Evolutionary conservation across 768 basidiomycete genomes (phyloP).

Genomic region (Lactifluus piperatus): DNA sequence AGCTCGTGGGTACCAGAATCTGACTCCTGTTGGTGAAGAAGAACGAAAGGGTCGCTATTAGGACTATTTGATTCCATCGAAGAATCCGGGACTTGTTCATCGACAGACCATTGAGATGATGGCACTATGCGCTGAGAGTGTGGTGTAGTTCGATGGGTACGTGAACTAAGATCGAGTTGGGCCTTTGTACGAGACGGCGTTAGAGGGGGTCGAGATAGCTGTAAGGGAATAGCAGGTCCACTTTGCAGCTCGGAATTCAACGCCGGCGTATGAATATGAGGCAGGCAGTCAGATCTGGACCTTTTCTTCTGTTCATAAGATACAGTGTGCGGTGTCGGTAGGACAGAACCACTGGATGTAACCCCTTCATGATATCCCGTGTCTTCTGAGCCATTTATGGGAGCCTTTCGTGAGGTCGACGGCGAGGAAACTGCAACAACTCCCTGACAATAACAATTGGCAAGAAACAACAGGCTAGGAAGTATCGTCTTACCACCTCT

Average conservation of each 20-base stretch:
- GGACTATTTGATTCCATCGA: not conserved
- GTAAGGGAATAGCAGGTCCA: not conserved
- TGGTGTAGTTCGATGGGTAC: not conserved
- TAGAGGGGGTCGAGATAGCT: not conserved
- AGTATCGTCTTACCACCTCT: not conserved
- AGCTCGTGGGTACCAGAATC: not conserved
- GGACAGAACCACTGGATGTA: not conserved
- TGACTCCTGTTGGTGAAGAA: not conserved
- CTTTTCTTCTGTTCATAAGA: not conserved
- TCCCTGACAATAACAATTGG: not conserved
- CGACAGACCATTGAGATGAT: constrained; percentile 13
- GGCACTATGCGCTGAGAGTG: constrained; percentile 16
- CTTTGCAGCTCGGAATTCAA: not conserved
- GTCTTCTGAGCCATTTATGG: not conserved
- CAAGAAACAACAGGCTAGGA: not conserved
- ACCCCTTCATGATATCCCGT: not conserved
- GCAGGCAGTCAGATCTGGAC: not conserved
- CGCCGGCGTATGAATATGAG: not conserved
- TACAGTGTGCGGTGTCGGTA: constrained; percentile 5
- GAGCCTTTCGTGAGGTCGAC: not conserved
- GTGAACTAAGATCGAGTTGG: not conserved
- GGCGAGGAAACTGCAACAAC: not conserved
- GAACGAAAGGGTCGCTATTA: not conserved
- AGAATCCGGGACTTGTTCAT: not conserved
- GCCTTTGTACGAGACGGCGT: constrained; percentile 7